A percentile compares a stretch with the other conserved stretches of the same genome.
These are phyloP conservation scores for Cyclotella cryptica DNA, from an alignment of 108 stramenopile species.

Conservation along the genomic window DNA sequence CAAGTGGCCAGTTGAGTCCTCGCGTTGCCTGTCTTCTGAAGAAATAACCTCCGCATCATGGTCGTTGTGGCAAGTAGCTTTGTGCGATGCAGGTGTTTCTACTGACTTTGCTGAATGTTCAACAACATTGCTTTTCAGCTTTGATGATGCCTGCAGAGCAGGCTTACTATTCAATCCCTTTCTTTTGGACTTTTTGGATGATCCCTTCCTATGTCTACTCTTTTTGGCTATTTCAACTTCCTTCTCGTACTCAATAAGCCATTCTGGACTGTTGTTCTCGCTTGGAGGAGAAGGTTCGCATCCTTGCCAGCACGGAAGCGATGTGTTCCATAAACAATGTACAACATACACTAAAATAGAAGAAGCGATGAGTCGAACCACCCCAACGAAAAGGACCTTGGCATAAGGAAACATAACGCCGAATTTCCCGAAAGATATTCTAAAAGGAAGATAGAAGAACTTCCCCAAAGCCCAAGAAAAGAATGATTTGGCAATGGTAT, in stretches of 20 bases:
- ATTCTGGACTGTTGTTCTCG: conserved; percentile 29
- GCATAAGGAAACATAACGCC: background rate
- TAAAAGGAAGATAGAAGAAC: conserved; percentile 5
- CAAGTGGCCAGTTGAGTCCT: background rate
- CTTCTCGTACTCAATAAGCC: conserved; percentile 53
- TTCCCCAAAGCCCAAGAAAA: conserved; percentile 31
- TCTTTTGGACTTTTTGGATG: conserved; percentile 32
- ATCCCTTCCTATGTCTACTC: conserved; percentile 29
- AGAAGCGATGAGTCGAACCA: conserved; percentile 30
- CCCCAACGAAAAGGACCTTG: conserved; percentile 4
- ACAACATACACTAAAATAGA: conserved; percentile 29
- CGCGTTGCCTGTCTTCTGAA: background rate
- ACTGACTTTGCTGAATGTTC: background rate
- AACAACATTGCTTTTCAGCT: background rate
- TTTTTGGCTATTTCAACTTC: conserved; percentile 46
- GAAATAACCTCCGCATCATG: background rate
- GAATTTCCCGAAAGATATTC: conserved; percentile 22
- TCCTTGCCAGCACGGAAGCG: conserved; percentile 16
- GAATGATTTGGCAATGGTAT: conserved; percentile 19
- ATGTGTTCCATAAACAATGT: conserved; percentile 24
- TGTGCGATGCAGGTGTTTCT: background rate
- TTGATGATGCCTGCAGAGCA: background rate
- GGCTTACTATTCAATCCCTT: conserved; percentile 11
- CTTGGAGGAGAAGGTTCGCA: conserved; percentile 7
- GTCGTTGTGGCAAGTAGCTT: background rate